A percentile compares a stretch with the other conserved stretches of the same genome.
phyloP scores from a whole-genome alignment of 2,329 filamentous ascomycete species.

The Aspergillus caelatus region DNA sequence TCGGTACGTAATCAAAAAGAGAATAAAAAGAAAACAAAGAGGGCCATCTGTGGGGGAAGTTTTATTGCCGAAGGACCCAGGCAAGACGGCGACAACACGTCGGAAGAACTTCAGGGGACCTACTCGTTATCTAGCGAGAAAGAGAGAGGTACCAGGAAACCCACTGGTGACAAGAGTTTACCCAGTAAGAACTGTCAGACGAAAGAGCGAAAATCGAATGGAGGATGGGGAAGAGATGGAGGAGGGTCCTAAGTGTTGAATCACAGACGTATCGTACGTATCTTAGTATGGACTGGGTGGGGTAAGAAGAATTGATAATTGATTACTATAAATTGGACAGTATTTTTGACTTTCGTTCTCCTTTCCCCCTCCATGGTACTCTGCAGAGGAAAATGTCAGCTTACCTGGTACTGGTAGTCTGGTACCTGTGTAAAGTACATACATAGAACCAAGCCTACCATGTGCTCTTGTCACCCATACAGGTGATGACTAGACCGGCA shows the following conservation, averaged over 20 bases:
- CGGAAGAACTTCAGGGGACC: background rate
- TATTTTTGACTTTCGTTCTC: background rate
- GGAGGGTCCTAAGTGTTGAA: background rate
- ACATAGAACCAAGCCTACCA: too few relatives aligned
- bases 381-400: background rate
- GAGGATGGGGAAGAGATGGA: background rate
- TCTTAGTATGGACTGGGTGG: background rate
- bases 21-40: background rate
- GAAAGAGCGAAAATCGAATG: background rate
- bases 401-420: background rate
- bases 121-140: background rate
- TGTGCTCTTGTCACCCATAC: too few relatives aligned
- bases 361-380: background rate
- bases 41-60: background rate
- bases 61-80: background rate
- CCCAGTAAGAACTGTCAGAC: background rate
- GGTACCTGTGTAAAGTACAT: background rate
- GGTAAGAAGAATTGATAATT: background rate
- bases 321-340: background rate
- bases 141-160: background rate
- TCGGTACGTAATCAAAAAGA: background rate
- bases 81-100: background rate
- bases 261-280: background rate
- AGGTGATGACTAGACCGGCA: background rate
- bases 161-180: background rate